Percentiles rank a stretch among this genome's conserved stretches.
phyloP scores from a whole-genome alignment of 1,284 basidiomycete genomes.

The Pseudozyma tsukubaensis region DNA sequence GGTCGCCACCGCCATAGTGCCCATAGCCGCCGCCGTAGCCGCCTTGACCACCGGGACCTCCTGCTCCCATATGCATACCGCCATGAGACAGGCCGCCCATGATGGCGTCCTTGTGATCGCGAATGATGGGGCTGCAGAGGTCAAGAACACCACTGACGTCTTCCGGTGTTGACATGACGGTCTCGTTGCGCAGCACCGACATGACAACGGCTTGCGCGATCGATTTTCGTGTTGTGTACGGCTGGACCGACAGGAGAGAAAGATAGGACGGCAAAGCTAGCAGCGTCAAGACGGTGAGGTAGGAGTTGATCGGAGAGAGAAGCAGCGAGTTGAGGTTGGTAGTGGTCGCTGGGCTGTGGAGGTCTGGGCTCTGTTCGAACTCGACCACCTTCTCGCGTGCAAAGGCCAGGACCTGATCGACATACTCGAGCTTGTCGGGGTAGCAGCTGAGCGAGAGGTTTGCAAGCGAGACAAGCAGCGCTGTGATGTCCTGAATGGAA shows the following conservation, averaged over 20 bases:
- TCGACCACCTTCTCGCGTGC: slow-evolving; percentile 61
- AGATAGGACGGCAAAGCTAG: slow-evolving; percentile 64
- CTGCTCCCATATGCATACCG: slow-evolving; percentile 36
- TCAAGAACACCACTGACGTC: slow-evolving; percentile 66
- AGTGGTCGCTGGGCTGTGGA: slow-evolving; percentile 51
- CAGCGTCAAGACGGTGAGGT: slow-evolving; percentile 62
- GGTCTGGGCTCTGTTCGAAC: slow-evolving; percentile 57
- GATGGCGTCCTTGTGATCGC: slow-evolving; percentile 59
- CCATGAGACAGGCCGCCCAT: slow-evolving; percentile 40
- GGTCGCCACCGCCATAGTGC: slow-evolving; percentile 39
- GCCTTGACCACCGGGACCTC: slow-evolving; percentile 22
- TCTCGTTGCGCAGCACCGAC: slow-evolving; percentile 64
- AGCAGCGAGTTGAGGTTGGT: slow-evolving; percentile 62
- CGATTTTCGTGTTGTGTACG: slow-evolving; percentile 60
- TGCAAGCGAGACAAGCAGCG: slow-evolving; percentile 63
- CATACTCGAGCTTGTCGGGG: slow-evolving; percentile 67
- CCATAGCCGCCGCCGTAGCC: slow-evolving; percentile 42
- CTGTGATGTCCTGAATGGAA: slow-evolving; percentile 65
- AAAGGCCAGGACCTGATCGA: slow-evolving; percentile 67
- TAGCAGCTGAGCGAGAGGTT: slow-evolving; percentile 67
- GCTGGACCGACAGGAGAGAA: slow-evolving; percentile 59
- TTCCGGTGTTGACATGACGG: slow-evolving; percentile 64
- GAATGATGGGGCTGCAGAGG: slow-evolving; percentile 61
- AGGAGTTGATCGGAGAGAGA: slow-evolving; percentile 64
- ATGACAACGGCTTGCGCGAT: slow-evolving; percentile 66